Percentiles rank a stretch among this genome's conserved stretches.
Evolutionary conservation across 495 filamentous ascomycete species (phyloP).

Genomic region (Xylaria telfairii): DNA sequence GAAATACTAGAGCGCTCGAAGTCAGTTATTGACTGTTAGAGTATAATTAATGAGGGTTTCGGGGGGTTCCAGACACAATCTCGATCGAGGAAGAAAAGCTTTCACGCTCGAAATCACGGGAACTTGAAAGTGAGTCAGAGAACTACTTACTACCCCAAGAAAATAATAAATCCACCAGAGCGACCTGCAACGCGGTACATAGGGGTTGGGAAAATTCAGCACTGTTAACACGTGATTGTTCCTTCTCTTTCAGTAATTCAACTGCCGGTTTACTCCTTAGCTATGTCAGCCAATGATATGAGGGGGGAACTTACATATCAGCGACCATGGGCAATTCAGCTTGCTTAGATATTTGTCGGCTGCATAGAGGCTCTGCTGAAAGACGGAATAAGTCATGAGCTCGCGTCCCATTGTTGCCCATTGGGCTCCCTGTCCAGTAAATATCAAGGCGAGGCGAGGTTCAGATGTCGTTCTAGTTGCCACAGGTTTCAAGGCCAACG

Average conservation of each 20-base stretch:
- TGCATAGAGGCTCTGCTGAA: conserved; percentile 24
- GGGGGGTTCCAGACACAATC: neutral
- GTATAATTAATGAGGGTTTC: neutral
- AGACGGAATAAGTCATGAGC: conserved; percentile 35
- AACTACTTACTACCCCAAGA: conserved; percentile 46
- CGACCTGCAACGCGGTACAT: conserved; percentile 56
- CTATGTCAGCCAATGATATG: neutral
- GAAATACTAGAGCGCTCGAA: conserved; percentile 36
- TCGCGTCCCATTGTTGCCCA: conserved; percentile 55
- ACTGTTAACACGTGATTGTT: conserved; percentile 41
- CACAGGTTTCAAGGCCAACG: conserved; percentile 3
- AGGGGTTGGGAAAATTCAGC: conserved; percentile 51
- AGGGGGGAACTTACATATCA: conserved; percentile 28
- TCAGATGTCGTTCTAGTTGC: neutral
- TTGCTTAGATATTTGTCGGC: conserved; percentile 30
- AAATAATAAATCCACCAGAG: conserved; percentile 57
- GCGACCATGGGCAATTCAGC: conserved; percentile 33
- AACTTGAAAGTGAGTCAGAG: neutral
- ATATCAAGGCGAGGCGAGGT: conserved; percentile 36
- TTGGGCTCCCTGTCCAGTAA: conserved; percentile 47
- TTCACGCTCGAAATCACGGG: neutral
- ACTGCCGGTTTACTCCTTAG: conserved; percentile 7
- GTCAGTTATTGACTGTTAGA: neutral
- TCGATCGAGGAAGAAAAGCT: neutral
- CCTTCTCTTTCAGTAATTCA: conserved; percentile 19